phyloP scores from a whole-genome alignment of 371 early-diverging fungal genomes.

The Mucor irregularis region DNA sequence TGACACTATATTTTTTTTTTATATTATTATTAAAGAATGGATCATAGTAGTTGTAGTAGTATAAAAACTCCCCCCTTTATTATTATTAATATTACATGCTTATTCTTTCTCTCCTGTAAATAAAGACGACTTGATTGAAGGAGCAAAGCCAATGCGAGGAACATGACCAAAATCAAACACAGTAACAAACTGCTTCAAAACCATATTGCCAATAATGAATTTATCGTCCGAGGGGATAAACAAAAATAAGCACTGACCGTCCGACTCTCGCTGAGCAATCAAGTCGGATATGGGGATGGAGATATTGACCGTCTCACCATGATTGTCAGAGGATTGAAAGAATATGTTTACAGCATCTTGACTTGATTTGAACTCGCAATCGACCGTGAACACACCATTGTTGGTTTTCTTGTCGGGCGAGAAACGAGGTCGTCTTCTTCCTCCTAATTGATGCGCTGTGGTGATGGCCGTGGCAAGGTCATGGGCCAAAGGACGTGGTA shows the following conservation, averaged over 20 bases:
- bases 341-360: slow-evolving; percentile 19
- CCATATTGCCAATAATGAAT: slow-evolving; percentile 42
- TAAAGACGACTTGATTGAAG: not conserved
- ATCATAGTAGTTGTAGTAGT: not conserved
- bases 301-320: not conserved
- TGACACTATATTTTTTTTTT: not conserved
- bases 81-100: not conserved
- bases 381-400: slow-evolving; percentile 20
- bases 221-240: slow-evolving; percentile 27
- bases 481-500: slow-evolving; percentile 28
- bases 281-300: slow-evolving; percentile 17
- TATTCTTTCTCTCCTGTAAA: not conserved
- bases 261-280: slow-evolving; percentile 16
- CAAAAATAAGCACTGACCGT: slow-evolving; percentile 30
- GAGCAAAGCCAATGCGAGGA: slow-evolving; percentile 45
- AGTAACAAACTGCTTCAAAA: slow-evolving; percentile 38
- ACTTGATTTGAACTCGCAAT: slow-evolving; percentile 24
- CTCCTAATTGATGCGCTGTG: too few relatives aligned
- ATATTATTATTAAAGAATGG: not conserved
- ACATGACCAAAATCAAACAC: slow-evolving; percentile 42
- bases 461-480: slow-evolving; percentile 26
- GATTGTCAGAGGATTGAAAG: slow-evolving; percentile 6
- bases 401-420: too few relatives aligned
- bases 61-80: not conserved
- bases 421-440: too few relatives aligned